Base-by-base conservation (phyloP, 164 flowering plant genomes). In the Kalanchoe fedtschenkoi region DNA sequence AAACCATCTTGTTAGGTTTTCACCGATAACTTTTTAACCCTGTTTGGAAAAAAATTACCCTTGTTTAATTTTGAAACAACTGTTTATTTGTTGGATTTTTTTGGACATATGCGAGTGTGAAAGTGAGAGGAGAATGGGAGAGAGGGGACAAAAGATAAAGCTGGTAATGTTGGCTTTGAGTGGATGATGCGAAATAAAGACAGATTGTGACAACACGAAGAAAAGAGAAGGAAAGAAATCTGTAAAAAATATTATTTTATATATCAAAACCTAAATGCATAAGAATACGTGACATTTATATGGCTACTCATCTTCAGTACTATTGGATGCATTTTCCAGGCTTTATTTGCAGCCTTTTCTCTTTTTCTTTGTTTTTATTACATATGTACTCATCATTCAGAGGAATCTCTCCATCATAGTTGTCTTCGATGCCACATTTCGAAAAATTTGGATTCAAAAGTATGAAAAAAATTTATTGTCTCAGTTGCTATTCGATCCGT, bases 91-190 rank as follows among this genome's bases (percentile, higher is more conserved):
- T 47, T 47, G 54, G 56, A 24, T 24, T 24, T 8, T 51, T 26
- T 51, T 51, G 32, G 56, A 24, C 32, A 51, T 51, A 26, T 26
- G 32, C 17, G 56, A 24, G 17, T 51, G 56, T 51, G 56, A 51
- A 51, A 51, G 56, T 51, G 33, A 51, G 56, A 51, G 32, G 32
- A 24, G 56, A 51, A 26, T 26, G 56, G 56, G 32, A 17, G 56
- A 51, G 56, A 51, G 56, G 32, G 32, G 56, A 51, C 32, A 51
- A 51, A 51, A 51, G 56, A 51, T 51, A 51, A 26, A 51, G 56
- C 56, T 51, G 32, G 32, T 51, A 51, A 51, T 51, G 32, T 13
- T 51, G 16, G 56, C 17, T 51, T 51, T 26, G 56, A 47, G 54
- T 22, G 54, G 54, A 47, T 22, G 54, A 47, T 47, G 54, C 7